Evolutionary conservation across 1,284 basidiomycete species (phyloP), one percentile per base, ranked within the genome.

Genomic region (Leccinum huronense): DNA sequence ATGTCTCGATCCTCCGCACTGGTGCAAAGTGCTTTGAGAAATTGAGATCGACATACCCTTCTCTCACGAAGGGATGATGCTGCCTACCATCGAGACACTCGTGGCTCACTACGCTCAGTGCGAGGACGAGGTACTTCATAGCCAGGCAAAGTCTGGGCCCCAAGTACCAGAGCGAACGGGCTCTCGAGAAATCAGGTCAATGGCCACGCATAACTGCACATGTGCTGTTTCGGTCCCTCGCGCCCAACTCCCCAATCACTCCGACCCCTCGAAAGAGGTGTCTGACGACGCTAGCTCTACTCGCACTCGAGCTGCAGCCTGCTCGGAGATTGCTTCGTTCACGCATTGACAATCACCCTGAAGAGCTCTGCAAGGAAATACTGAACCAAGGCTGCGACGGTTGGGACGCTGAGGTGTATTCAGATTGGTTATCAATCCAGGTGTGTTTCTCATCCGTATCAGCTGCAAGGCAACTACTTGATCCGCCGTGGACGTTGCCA

Each of bases 381-480:
- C 63, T 71, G 31, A 79, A 80, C 40, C 65, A 54, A 1, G 68
- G 68, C 1, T 65, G 64, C 19, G 60, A 72, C 30, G 64, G 59
- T 14, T 62, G 69, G 64, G 54, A 71, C 30, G 65, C 55, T 11
- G 59, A 67, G 7, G 51, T 51, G 13, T 60, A 76, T 59, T 67
- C 75, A 1, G 82, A 83, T 62, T 85, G 84, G 83, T 69, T 84
- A 0, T 62, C 84, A 5, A 76, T 84, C 11, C 82, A 84, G 75
- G 80, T 81, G 27, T n/a, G 60, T 56, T 45, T 8, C 16, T 16
- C 55, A 14, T 23, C 8, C 16, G 11, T 34, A 58, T 34, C 54
- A 83, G 81, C 75, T 84, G 5, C 80, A 84, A 57, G 72, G 73
- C 2, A 74, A 82, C 56, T 77, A 85, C 58, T 62, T 75, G 5